Evolutionary conservation across 164 flowering plant genomes (phyloP), one percentile per base, ranked within the genome.

Genomic region (Pachysandra terminalis): DNA sequence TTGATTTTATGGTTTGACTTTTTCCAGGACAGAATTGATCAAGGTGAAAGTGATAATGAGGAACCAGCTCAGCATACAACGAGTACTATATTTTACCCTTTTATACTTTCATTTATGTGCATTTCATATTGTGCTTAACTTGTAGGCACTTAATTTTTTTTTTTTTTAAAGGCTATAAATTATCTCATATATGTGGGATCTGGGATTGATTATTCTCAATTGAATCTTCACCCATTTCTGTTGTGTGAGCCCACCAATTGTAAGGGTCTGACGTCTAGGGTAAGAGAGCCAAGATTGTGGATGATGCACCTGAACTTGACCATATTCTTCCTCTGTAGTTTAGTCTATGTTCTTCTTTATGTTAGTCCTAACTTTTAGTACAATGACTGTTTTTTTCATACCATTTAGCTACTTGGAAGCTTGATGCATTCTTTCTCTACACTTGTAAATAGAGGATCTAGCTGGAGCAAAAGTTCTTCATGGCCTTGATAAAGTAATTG

Each of bases 401-500:
- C 37, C 3, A 32, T 32, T 32, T 58, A 57, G n/a, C n/a, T 19
- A 51, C 23, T 28, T 37, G 37, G 37, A 32, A 32, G 7, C 37
- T 32, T 32, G 37, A 3, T 22, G 52, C 55, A 24, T 37, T 23
- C n/a, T 5, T 56, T 7, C 54, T 26, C 25, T 45, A 60, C 55
- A 24, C 56, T 27, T 61, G 19, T 60, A 68, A 17, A 49, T 80
- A 87, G 94, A 71, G 73, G 77, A 88, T 76, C 81, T 95, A 56
- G 92, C 91, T 24, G 99, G 99, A 21, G 83, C 89, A 25, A 95
- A 90, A 86, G 77, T 95, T 77, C 96, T 92, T 73, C 91, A 95
- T 79, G 98, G 98, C 28, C 79, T 95, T 69, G 98, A 95, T 71
- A 90, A 90, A 83, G 98, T 95, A 63, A 69, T 92, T 74, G 96